Evolutionary conservation across 768 basidiomycete genomes (phyloP), one percentile per base, ranked within the genome.

Genomic region (Pleurotus tuber-regium): DNA sequence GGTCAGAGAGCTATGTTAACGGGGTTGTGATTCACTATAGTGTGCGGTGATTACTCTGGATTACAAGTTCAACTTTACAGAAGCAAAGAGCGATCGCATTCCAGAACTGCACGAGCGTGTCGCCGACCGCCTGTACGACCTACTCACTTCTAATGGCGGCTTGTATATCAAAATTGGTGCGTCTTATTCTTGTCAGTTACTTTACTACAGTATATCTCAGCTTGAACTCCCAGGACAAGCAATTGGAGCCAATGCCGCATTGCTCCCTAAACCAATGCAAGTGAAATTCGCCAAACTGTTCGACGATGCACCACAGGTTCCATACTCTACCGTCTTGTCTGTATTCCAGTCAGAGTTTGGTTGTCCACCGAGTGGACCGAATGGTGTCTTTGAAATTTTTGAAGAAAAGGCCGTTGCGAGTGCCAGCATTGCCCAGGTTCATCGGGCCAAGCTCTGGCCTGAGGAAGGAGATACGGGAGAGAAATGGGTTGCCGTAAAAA

Each of bases 351-450:
- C 75, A 26, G 87, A 93, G 61, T 85, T 91, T 7, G 87, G 86
- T 1, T 67, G 76, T 2, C 79, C 79, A 0, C 86, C 84, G 0
- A 68, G 77, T 30, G 82, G 84, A 0, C 86, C 88, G 1, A 78
- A 76, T 21, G 89, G 88, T 14, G 68, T 93, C 2, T 96, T 96
- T 59, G 84, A 83, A 29, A 70, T 78, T 9, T 96, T 97, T 54
- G 87, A 92, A 50, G 76, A 84, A 54, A 62, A 77, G 2, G 86
- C 94, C 0, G 71, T 90, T 1, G 94, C 94, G 0, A 91, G 88
- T 54, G 95, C 95, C 1, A 90, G 89, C 58, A 87, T 98, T 52
- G 94, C 94, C 0, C 95, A 97, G 63, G 95, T 97, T 0, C 94
- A 97, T 63, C 77, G 78, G 39, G 95, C 95, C 4, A 77, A 74